Base-by-base conservation (phyloP, 352 stramenopile genomes). In the Sclerospora graminicola region DNA sequence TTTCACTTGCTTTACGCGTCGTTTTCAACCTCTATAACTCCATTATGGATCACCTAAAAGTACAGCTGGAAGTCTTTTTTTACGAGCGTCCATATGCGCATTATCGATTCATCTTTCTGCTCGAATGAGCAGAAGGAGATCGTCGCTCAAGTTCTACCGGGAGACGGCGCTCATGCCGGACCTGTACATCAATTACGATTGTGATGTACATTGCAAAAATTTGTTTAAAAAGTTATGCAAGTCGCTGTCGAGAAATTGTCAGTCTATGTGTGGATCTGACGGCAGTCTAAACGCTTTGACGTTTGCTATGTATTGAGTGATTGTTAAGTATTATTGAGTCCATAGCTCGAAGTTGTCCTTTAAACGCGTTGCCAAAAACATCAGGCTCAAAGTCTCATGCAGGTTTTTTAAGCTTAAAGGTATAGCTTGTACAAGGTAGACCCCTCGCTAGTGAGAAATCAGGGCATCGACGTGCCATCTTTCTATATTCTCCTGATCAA, bases 1-100 rank as follows among this genome's bases (percentile, higher is more conserved):
- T 88, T 9, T 88, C 74, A 24, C 62, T 89, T 11, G 97, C 91
- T 28, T 71, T 99, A 27, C 81, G 96, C 24, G 95, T 99, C 8
- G 95, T 99, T 46, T 99, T 99, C 51, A 99, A 99, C 60, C 73
- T 99, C 9, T 99, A 99, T 68, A 97, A 98, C 57, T 97, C 87
- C 38, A 98, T 99, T 64, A 98, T 98, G 55, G 90, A 98, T 57
- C 91, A 99, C 49, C 57, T 99, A 5, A 99, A 99, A 45, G 89
- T 99, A 14, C 96, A 98, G 55, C 78, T 99, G 28, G 96, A 99
- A 65, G 93, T 99, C 0, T 99, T 99, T 55, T n/a, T 92, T 99
- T 51, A 98, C 90, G 13, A 97, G 78, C 37, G 92, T 98, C 15
- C 95, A 99, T 68, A 86, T 99, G 64, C 73, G 92, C 24, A 95